Evolutionary conservation across 306 rosid species (phyloP), one percentile per base, ranked within the genome.

Genomic region (Vigna nakashimae): DNA sequence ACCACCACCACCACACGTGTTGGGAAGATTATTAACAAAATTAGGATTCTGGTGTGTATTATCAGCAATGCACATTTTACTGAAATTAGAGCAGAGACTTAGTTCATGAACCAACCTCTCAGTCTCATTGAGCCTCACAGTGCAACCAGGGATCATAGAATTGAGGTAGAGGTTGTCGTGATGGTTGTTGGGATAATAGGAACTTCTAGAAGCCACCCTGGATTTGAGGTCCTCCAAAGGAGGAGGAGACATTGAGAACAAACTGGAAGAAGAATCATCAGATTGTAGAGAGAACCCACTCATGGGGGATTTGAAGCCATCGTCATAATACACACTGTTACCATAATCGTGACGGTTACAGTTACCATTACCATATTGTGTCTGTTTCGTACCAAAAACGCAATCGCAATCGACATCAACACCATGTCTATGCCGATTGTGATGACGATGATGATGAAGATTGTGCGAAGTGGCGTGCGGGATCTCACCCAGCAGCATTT

Each of bases 401-500:
- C 36, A 74, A 62, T 42, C 46, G 46, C 14, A 34, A 3, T 40
- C 60, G 18, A 45, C 69, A 52, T 14, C 78, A 60, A 43, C 69
- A 42, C 17, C 78, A 49, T 36, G 50, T 6, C 52, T 59, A 65
- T 30, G 80, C 2, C 62, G 79, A 62, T 63, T 9, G 3, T 8
- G 45, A 40, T 40, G 45, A 40, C 9, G 53, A 11, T 43, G 49
- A 7, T n/a, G 76, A 68, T 34, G 66, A 40, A 74, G 75, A 82
- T 83, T 82, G 72, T 71, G 79, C 11, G 90, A 84, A 67, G 86
- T 82, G 62, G 84, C 84, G 30, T 68, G 73, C 81, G 91, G 91
- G 89, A 87, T 89, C 91, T 87, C 93, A 81, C 72, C 85, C 50
- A 88, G 78, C 79, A 88, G 65, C 86, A 69, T 79, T 82, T 84